Base-by-base conservation (phyloP, 2,329 filamentous ascomycete species). In the Claviceps sp. region DNA sequence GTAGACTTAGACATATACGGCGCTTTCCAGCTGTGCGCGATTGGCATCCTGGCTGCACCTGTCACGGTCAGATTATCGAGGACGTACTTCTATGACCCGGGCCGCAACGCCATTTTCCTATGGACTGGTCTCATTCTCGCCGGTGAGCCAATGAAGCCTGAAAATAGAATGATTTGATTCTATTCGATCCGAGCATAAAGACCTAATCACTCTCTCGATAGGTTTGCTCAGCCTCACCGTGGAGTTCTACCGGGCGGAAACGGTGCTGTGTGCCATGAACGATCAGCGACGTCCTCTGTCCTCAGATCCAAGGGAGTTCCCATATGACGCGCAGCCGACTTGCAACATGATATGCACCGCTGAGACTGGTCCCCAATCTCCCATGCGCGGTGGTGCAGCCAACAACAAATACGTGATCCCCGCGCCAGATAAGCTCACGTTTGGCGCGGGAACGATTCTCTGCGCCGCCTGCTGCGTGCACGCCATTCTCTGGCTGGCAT, bases 1-100 rank as follows among this genome's bases (percentile, higher is more conserved):
- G 74, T 84, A 14, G 82, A 85, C 58, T 78, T 86, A 75, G 82
- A 86, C 57, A 69, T 85, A 3, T 86, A 77, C 52, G 82, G 82
- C 1, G 80, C 81, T 8, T 84, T 85, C 55, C 82, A 86, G 56
- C 62, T 85, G 0, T 85, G 82, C 54, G 73, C 81, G 0, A 81
- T 86, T 40, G 82, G 79, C 13, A 80, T 85, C 16, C 58, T 86
- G 4, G 78, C 79, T 1, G 82, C 78, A 4, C 82, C 82, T 0
- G 71, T 81, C 0, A 83, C 81, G 0, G 79, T 82, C 22, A 72
- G 74, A 55, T 63, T 81, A 44, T 85, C 81, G 1, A 66, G 66
- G 16, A 85, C 81, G 0, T 85, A 85, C 60, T 85, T 84, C 60
- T 71, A 79, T 50, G 74, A 77, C 22, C 78, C 77, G 0, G 81